A percentile compares a stretch with the other conserved stretches of the same genome.
These are phyloP conservation scores for Hylodesmum podocarpum DNA, from an alignment of 306 rosid species.

Conservation along the genomic window DNA sequence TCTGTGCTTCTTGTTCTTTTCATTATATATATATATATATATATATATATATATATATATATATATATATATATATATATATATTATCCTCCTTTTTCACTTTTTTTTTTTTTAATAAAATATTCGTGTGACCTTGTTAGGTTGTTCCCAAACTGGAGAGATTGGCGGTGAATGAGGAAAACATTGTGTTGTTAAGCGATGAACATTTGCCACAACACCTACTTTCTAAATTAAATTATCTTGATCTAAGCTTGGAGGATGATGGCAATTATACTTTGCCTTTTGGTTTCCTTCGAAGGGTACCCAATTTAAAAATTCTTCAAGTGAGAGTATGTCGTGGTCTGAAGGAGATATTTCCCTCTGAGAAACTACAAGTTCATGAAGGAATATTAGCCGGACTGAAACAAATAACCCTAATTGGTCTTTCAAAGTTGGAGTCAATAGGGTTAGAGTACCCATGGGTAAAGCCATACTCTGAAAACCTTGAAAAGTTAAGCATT, in stretches of 20 bases:
- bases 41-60: too few species aligned
- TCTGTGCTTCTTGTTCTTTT: not conserved
- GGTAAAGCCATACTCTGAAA: not conserved
- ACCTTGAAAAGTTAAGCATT: not conserved
- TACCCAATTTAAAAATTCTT: not conserved
- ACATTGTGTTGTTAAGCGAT: not conserved
- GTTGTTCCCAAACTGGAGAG: not conserved
- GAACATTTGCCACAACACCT: not conserved
- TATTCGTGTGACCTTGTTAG: not conserved
- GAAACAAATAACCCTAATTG: not conserved
- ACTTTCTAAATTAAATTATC: too few species aligned
- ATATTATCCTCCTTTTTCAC: not conserved
- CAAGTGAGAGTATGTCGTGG: not conserved
- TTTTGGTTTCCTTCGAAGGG: not conserved
- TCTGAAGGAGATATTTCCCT: not conserved
- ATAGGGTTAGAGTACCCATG: conserved; percentile 15
- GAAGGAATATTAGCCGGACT: not conserved
- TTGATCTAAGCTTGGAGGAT: not conserved
- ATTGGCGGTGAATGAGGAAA: not conserved
- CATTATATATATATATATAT: too few species aligned
- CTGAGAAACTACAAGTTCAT: not conserved
- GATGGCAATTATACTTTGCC: not conserved
- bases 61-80: too few species aligned
- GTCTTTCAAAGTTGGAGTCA: not conserved
- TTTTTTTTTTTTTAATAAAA: too few species aligned